Evolutionary conservation across 2,329 filamentous ascomycete genomes (phyloP), one percentile per base, ranked within the genome.

Genomic region (Penicillium concentricum): DNA sequence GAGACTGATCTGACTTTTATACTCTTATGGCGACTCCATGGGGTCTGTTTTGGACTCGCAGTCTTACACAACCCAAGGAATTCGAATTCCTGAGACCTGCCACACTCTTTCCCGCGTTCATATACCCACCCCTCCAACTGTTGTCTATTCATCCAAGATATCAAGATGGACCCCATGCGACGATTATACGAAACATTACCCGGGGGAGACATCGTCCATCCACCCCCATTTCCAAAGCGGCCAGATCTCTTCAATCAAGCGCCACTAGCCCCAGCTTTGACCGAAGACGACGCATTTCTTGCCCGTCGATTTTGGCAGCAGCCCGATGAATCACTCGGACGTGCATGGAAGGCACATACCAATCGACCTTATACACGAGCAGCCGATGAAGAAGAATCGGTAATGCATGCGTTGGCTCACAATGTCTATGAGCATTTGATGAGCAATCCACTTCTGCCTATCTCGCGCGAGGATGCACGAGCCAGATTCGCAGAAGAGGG

Each of bases 371-470:
- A 51, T 42, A 20, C 42, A 13, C 28, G 56, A 49, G 22, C 41
- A 18, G n/a, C 37, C 10, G 39, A 28, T 12, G 39, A 60, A 34
- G 5, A 28, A 9, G n/a, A 24, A 35, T 18, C 24, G 1, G 43
- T 60, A n/a, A 55, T 57, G 16, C 59, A 69, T 43, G 64, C 58
- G 18, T 59, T 73, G 8, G 68, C 61, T 16, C 45, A 57, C 26
- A 71, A 72, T 47, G 68, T 74, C 9, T 74, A 74, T 43, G 68
- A 74, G 41, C 63, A 68, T 56, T 28, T 74, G 46, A 65, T 70
- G 57, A 51, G 43, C 16, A 54, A 64, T 16, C 58, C 60, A 13
- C 16, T 64, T 5, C 20, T 67, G 16, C 69, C 70, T 3, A 15
- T 61, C 4, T 35, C 56, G 6, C 49, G 58, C 0, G 47, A 57